These are phyloP conservation scores for Chenopodium suecicum DNA, from an alignment of 148 eudicot species.

Conservation along the genomic window DNA sequence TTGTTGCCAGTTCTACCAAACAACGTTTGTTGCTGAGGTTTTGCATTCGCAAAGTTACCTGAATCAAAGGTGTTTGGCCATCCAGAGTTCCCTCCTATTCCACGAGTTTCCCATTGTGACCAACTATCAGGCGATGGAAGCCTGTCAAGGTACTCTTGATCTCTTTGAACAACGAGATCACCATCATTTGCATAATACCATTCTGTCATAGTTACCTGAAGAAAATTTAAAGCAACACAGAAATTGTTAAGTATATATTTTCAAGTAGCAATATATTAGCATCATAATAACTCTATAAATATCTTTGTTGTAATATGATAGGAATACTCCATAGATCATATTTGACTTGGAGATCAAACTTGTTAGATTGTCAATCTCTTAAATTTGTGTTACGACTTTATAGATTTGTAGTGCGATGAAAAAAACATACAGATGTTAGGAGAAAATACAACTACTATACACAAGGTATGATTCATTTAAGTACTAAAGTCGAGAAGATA, in stretches of 20 bases:
- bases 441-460: not conserved
- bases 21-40: conserved; percentile 25
- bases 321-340: too few species aligned
- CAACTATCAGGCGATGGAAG: conserved; percentile 61
- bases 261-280: not conserved
- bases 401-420: not conserved
- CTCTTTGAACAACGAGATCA: conserved; percentile 55
- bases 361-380: not conserved
- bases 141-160: conserved; percentile 46
- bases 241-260: not conserved
- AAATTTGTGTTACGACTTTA: too few species aligned
- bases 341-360: not conserved
- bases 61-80: conserved; percentile 35
- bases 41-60: conserved; percentile 27
- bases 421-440: not conserved
- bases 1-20: conserved; percentile 31
- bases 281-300: not conserved
- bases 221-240: not conserved
- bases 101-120: conserved; percentile 52
- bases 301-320: too few species aligned
- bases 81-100: conserved; percentile 35
- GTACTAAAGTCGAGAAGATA: not conserved
- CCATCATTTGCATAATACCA: conserved; percentile 54
- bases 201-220: conserved; percentile 52
- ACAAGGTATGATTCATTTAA: not conserved